Conservation (phyloP, 1,139 yeast genomes). For the Kodamaea suecica region DNA sequence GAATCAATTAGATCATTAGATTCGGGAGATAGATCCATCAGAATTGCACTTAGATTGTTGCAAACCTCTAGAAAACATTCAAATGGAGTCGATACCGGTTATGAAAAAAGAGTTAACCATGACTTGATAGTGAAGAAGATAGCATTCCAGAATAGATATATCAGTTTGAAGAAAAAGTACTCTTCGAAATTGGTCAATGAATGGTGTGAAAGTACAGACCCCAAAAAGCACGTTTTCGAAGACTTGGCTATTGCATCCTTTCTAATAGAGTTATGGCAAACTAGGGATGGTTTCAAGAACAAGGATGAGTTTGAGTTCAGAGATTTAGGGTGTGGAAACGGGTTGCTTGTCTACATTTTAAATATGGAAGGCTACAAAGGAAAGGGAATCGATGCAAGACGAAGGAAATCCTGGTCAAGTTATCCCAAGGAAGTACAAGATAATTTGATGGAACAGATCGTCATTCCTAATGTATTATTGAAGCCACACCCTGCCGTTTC, state of each 20-base stretch:
- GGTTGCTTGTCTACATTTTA: slow-evolving; percentile 74
- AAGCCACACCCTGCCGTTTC: slow-evolving; percentile 65
- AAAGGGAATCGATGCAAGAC: slow-evolving; percentile 84
- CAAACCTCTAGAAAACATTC: slow-evolving; percentile 85
- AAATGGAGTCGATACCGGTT: slow-evolving; percentile 77
- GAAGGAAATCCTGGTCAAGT: slow-evolving; percentile 80
- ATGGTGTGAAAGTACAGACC: slow-evolving; percentile 94
- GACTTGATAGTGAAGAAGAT: slow-evolving; percentile 83
- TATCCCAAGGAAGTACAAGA: slow-evolving; percentile 63
- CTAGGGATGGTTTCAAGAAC: slow-evolving; percentile 44
- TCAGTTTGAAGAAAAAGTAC: slow-evolving; percentile 75
- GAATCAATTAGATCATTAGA: slow-evolving; percentile 32
- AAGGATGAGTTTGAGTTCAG: slow-evolving; percentile 62
- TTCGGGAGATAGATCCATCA: slow-evolving; percentile 57
- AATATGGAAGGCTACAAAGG: slow-evolving; percentile 79
- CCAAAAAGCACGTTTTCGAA: slow-evolving; percentile 93
- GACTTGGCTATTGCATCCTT: slow-evolving; percentile 96
- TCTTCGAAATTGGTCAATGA: slow-evolving; percentile 71
- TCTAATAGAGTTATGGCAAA: slow-evolving; percentile 80
- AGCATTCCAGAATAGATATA: slow-evolving; percentile 79
- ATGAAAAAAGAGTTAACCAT: slow-evolving; percentile 83
- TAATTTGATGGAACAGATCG: slow-evolving; percentile 66
- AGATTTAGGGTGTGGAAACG: slow-evolving; percentile 96
- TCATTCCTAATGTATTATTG: slow-evolving; percentile 69
- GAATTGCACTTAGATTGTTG: slow-evolving; percentile 78